phyloP scores from a whole-genome alignment of 1,139 yeast genomes.

The Yamadazyma taylorii region DNA sequence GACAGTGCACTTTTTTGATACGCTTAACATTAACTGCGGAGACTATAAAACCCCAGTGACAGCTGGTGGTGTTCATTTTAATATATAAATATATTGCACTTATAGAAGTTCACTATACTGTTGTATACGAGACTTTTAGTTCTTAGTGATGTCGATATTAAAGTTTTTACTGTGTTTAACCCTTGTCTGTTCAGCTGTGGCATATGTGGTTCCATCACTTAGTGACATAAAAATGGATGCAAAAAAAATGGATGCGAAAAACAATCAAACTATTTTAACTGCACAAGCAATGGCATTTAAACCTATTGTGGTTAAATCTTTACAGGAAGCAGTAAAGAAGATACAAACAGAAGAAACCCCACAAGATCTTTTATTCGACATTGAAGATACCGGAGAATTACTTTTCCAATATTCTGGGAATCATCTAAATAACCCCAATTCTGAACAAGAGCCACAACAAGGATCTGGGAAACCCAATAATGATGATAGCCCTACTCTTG shows the following conservation, averaged over 20 bases:
- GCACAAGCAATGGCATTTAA: not conserved
- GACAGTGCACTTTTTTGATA: not conserved
- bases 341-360: not conserved
- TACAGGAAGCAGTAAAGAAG: conserved; percentile 7
- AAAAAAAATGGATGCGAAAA: conserved; percentile 8
- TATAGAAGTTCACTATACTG: too few relatives aligned
- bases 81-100: too few relatives aligned
- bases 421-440: conserved; percentile 4
- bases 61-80: too few relatives aligned
- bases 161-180: too few relatives aligned
- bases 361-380: conserved; percentile 2
- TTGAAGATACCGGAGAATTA: conserved; percentile 11
- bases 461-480: conserved; percentile 3
- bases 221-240: conserved; percentile 8
- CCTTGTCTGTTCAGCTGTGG: too few relatives aligned
- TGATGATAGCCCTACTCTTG: conserved; percentile 6
- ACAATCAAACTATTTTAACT: not conserved
- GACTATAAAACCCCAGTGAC: too few relatives aligned
- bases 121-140: too few relatives aligned
- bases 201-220: too few relatives aligned
- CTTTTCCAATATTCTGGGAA: conserved; percentile 14
- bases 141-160: too few relatives aligned
- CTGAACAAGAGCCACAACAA: not conserved
- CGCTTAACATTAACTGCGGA: too few relatives aligned
- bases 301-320: conserved; percentile 5